These are phyloP conservation scores for Tricholoma flavovirens DNA, from an alignment of 768 basidiomycete genomes.

Conservation along the genomic window DNA sequence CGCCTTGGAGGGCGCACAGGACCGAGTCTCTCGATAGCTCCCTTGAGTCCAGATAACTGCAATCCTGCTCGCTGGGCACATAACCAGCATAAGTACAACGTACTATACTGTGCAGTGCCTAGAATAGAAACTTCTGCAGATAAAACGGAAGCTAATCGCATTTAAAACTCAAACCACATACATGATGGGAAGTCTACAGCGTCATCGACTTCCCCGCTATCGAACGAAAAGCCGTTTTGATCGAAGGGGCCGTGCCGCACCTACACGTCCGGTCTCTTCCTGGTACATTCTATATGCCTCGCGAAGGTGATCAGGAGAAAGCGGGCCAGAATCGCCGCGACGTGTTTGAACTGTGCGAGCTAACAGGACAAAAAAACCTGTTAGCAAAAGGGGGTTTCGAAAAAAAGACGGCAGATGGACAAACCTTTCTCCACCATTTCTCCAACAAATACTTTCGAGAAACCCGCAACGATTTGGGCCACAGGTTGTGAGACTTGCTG, in stretches of 20 bases:
- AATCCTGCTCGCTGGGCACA: background rate
- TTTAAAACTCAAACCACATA: background rate
- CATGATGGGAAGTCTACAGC: background rate
- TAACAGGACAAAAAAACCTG: conserved; percentile 19
- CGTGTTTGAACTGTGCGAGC: conserved; percentile 73
- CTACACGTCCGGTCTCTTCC: conserved; percentile 74
- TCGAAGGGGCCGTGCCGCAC: conserved; percentile 64
- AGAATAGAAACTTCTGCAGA: background rate
- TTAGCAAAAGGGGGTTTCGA: background rate
- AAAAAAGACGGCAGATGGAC: conserved; percentile 7
- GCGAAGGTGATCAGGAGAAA: conserved; percentile 84
- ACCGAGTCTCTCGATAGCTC: background rate
- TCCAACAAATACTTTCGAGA: conserved; percentile 88
- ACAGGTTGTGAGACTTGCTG: conserved; percentile 85
- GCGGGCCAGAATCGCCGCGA: conserved; percentile 67
- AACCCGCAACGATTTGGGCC: conserved; percentile 84
- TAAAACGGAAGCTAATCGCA: background rate
- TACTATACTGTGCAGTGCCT: background rate
- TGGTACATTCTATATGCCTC: conserved; percentile 86
- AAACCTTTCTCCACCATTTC: conserved; percentile 87
- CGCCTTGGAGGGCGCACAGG: too few species aligned
- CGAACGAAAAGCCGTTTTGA: conserved; percentile 71
- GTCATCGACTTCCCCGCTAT: conserved; percentile 23
- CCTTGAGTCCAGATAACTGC: background rate
- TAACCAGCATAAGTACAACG: too few species aligned